Percentiles rank a stretch among this genome's conserved stretches.
Evolutionary conservation across 208 protist species (phyloP).

Genomic region (Kentomonas sorsogonicus): DNA sequence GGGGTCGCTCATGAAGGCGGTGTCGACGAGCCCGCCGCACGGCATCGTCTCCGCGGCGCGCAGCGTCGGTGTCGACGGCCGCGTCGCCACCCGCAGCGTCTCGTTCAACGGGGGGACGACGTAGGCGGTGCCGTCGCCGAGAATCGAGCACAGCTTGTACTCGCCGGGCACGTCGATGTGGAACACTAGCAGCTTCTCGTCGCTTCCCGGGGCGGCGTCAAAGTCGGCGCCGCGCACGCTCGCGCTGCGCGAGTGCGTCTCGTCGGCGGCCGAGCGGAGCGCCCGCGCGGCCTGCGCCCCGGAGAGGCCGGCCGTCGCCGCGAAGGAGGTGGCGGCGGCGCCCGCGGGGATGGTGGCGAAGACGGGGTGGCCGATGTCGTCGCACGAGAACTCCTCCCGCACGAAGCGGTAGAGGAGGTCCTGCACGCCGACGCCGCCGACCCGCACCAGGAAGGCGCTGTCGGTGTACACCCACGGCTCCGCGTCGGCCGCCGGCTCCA

Average conservation of each 20-base stretch:
- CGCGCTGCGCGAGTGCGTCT: background rate
- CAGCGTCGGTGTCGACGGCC: slow-evolving; percentile 5
- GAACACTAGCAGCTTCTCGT: too few species aligned
- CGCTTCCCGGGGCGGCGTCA: slow-evolving; percentile 4
- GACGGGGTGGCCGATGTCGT: slow-evolving; percentile 18
- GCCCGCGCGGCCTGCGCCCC: too few species aligned
- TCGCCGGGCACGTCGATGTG: slow-evolving; percentile 23
- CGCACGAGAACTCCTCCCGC: slow-evolving; percentile 18
- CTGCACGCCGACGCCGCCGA: slow-evolving; percentile 17
- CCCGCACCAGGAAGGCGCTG: slow-evolving; percentile 15
- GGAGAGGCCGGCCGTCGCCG: background rate
- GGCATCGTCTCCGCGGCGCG: slow-evolving; percentile 13
- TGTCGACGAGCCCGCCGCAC: slow-evolving; percentile 6
- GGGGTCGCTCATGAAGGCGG: background rate
- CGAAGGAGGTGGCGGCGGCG: background rate
- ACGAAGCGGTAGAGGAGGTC: slow-evolving; percentile 24
- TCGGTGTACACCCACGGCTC: slow-evolving; percentile 13
- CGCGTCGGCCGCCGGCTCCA: slow-evolving; percentile 13
- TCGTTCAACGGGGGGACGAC: slow-evolving; percentile 23
- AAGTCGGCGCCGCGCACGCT: background rate
- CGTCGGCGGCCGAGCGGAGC: too few species aligned
- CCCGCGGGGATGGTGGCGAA: background rate
- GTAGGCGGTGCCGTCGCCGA: slow-evolving; percentile 30
- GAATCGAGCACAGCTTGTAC: slow-evolving; percentile 49
- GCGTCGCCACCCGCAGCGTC: slow-evolving; percentile 8